Percentiles rank a stretch among this genome's conserved stretches.
Evolutionary conservation across 2,329 filamentous ascomycete species (phyloP).

Genomic region (Sporothrix inflata): DNA sequence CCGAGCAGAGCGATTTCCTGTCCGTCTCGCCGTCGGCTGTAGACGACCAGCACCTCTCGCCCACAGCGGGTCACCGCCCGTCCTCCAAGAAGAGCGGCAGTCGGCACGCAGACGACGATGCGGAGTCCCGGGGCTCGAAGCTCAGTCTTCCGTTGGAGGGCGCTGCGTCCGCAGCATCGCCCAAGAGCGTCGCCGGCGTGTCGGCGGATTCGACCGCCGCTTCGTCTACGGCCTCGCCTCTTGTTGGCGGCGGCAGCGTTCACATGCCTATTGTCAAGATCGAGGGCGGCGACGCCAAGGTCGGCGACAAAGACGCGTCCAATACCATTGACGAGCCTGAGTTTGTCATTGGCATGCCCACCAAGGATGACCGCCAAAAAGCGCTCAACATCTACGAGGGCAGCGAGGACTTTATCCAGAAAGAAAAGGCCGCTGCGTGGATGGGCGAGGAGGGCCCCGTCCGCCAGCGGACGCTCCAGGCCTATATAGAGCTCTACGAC

Average conservation of each 20-base stretch:
- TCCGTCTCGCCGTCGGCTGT: conserved; percentile 33
- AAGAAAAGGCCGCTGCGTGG: conserved; percentile 81
- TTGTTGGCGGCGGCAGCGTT: background rate
- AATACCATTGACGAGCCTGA: conserved; percentile 61
- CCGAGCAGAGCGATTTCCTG: conserved; percentile 20
- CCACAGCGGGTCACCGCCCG: background rate
- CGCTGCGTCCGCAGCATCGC: conserved; percentile 37
- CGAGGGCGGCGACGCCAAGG: conserved; percentile 38
- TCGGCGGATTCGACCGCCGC: conserved; percentile 31
- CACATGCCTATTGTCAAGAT: conserved; percentile 50
- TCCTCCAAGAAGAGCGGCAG: conserved; percentile 24
- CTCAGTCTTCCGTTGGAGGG: conserved; percentile 51
- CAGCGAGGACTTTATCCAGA: conserved; percentile 77
- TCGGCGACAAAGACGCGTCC: background rate
- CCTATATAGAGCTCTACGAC: conserved; percentile 93
- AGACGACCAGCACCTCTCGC: conserved; percentile 24
- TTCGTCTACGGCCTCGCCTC: conserved; percentile 44
- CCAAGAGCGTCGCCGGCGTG: background rate
- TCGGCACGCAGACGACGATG: conserved; percentile 42
- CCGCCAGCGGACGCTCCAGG: conserved; percentile 62
- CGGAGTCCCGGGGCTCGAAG: conserved; percentile 39
- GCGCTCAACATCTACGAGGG: conserved; percentile 85
- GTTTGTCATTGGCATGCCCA: conserved; percentile 60
- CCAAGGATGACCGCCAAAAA: conserved; percentile 72
- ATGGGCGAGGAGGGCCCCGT: conserved; percentile 75